Percentiles rank a stretch among this genome's conserved stretches.
These are phyloP conservation scores for Trypanosoma cruzi DNA, from an alignment of 208 protist genomes.

Conservation along the genomic window DNA sequence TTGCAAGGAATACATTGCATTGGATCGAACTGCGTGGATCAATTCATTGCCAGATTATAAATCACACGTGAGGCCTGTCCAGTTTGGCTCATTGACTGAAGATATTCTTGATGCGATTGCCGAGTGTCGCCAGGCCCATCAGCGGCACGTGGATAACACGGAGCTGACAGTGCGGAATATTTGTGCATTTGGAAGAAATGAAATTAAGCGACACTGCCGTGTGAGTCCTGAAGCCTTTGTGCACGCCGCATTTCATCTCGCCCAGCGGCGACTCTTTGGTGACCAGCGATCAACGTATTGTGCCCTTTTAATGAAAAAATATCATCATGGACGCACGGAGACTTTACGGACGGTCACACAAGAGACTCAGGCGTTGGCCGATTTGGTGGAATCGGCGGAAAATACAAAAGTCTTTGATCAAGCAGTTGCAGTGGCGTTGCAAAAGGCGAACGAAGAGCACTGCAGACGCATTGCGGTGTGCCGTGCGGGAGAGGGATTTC, in stretches of 20 bases:
- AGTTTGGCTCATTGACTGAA: constrained; percentile 12
- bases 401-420: constrained; percentile 6
- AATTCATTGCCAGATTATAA: neutral
- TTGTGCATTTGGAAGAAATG: constrained; percentile 20
- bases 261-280: constrained; percentile 28
- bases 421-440: constrained; percentile 3
- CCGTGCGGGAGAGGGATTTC: constrained; percentile 23
- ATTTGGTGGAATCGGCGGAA: constrained; percentile 3
- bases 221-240: constrained; percentile 33
- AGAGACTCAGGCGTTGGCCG: constrained; percentile 12
- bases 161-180: constrained; percentile 19
- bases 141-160: constrained; percentile 1
- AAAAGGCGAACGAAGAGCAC: constrained; percentile 17
- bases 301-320: constrained; percentile 29
- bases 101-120: constrained; percentile 5
- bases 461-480: constrained; percentile 8
- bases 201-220: constrained; percentile 28
- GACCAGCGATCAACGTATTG: constrained; percentile 31
- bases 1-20: neutral
- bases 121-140: constrained; percentile 11
- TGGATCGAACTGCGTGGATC: neutral
- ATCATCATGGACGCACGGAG: constrained; percentile 29
- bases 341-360: constrained; percentile 24
- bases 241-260: constrained; percentile 31
- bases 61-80: neutral